Base-by-base conservation (phyloP, 352 stramenopile genomes). In the Phytophthora foliorum region DNA sequence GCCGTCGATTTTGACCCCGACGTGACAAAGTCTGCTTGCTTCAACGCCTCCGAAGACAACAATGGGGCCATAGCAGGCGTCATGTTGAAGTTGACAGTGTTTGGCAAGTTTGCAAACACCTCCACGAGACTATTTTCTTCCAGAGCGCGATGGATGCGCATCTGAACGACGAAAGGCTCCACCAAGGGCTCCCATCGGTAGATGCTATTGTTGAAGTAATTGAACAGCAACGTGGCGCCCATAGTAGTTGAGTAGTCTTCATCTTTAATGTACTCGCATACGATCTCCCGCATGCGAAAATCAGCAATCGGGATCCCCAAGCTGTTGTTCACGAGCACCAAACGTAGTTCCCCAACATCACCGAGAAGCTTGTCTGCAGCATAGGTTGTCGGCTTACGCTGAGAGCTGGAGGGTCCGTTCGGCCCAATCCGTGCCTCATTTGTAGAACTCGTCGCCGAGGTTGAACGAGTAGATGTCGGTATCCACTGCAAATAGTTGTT, bases 181-280 rank as follows among this genome's bases (percentile, higher is more conserved):
- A 97, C 75, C 3, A 97, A 69, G 21, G 89, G 89, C 62, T 97
- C 89, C 89, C 89, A 97, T 52, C 88, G 83, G 54, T 97, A 97
- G 59, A 97, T 97, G 53, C 89, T 95, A 71, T 97, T 97, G 77
- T 97, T 97, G 71, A 97, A 97, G 62, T 95, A 97, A 61, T 95
- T 94, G 59, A 94, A 84, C 25, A 88, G 82, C 50, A 97, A 36
- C 17, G 91, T 94, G 6, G 82, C 86, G 14, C 89, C 89, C 42
- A 94, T 67, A 9, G 85, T 89, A 22, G 89, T 92, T 27, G 86
- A 93, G 56, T 86, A 94, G 38, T 93, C 87, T 63, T 96, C 85
- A 49, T 94, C 85, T 75, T 93, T 78, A 11, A 93, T 90, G 51
- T 94, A 95, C 73, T 97, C 86, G 58, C 89, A 97, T 53, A 93